These are phyloP conservation scores for Yamadazyma triangularis DNA, from an alignment of 1,139 yeast genomes.

Conservation along the genomic window DNA sequence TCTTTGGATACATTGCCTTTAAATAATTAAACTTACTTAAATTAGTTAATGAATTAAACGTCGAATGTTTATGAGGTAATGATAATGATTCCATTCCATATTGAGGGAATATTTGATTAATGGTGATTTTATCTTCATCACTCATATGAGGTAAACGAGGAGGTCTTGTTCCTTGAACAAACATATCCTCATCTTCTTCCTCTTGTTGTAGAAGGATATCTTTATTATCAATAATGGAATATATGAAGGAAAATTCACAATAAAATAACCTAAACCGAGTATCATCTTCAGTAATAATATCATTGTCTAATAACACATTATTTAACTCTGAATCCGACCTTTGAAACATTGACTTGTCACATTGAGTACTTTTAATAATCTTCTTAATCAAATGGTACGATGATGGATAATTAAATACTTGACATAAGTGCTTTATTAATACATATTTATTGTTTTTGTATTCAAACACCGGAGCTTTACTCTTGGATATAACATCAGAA, in stretches of 20 bases:
- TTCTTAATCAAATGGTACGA: conserved; percentile 36
- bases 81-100: conserved; percentile 31
- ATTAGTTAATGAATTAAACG: conserved; percentile 33
- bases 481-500: background rate
- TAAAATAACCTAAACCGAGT: conserved; percentile 22
- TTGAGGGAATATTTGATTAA: conserved; percentile 40
- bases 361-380: conserved; percentile 20
- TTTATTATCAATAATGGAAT: conserved; percentile 15
- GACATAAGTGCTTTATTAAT: conserved; percentile 29
- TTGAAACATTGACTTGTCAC: conserved; percentile 18
- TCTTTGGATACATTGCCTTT: conserved; percentile 17
- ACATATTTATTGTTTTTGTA: conserved; percentile 15
- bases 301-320: conserved; percentile 14
- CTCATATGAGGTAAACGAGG: conserved; percentile 1
- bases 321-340: conserved; percentile 21
- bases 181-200: conserved; percentile 3
- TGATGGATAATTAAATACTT: conserved; percentile 40
- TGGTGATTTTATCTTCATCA: conserved; percentile 22
- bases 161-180: background rate
- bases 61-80: conserved; percentile 28
- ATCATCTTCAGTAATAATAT: conserved; percentile 19
- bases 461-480: conserved; percentile 10
- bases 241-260: conserved; percentile 20
- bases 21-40: conserved; percentile 35
- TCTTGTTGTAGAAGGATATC: too few relatives aligned